A percentile compares a stretch with the other conserved stretches of the same genome.
phyloP scores from a whole-genome alignment of 1,284 basidiomycete genomes.

The Agaricales sp. region DNA sequence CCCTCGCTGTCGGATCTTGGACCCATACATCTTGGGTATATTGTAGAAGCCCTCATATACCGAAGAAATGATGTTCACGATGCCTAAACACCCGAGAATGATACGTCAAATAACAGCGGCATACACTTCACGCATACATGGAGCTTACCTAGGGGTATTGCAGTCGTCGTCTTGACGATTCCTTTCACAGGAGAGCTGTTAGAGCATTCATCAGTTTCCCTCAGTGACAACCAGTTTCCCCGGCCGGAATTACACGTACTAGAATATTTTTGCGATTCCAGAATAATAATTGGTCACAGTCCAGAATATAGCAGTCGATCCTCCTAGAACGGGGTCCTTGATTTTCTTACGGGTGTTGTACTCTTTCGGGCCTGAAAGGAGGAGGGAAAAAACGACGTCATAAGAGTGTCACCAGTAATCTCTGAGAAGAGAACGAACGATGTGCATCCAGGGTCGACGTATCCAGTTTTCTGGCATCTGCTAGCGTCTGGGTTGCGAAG shows the following conservation, averaged over 20 bases:
- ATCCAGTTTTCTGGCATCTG: slow-evolving; percentile 32
- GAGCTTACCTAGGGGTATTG: slow-evolving; percentile 25
- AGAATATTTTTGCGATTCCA: slow-evolving; percentile 34
- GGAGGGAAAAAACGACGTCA: neutral
- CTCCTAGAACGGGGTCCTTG: slow-evolving; percentile 34
- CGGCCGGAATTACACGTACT: slow-evolving; percentile 18
- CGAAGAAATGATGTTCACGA: slow-evolving; percentile 29
- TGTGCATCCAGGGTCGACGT: slow-evolving; percentile 35
- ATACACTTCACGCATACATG: neutral
- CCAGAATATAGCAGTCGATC: slow-evolving; percentile 37
- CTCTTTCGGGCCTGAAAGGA: slow-evolving; percentile 37
- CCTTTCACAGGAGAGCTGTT: slow-evolving; percentile 28
- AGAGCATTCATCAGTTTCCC: too few species aligned
- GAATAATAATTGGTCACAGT: slow-evolving; percentile 36
- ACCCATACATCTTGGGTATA: slow-evolving; percentile 33
- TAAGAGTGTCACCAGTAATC: neutral
- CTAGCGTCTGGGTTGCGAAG: slow-evolving; percentile 40
- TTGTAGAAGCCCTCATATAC: slow-evolving; percentile 38
- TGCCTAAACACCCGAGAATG: slow-evolving; percentile 19
- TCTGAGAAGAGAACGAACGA: slow-evolving; percentile 21
- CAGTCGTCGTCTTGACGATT: slow-evolving; percentile 32
- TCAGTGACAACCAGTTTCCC: neutral
- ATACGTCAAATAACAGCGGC: neutral
- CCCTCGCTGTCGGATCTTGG: slow-evolving; percentile 26
- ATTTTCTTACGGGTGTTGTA: slow-evolving; percentile 31